Evolutionary conservation across 148 eudicot species (phyloP), one percentile per base, ranked within the genome.

Genomic region (Dysphania ambrosioides): DNA sequence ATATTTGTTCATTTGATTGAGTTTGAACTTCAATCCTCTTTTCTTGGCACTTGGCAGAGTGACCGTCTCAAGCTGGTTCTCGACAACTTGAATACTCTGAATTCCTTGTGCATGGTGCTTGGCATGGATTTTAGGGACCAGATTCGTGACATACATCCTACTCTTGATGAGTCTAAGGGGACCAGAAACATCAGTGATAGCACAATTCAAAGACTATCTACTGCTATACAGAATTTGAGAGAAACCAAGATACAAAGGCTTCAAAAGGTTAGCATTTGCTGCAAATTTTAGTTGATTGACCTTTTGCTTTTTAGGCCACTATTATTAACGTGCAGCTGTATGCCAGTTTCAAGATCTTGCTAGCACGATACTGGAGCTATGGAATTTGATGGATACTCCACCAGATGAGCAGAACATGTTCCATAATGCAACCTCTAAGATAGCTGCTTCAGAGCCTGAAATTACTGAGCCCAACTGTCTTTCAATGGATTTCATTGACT

Each of bases 301-400:
- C 3, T 23, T 31, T 8, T 24, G 40, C 15, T 49, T 49, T 49
- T 24, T 41, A 70, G 71, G 62, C 35, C 79, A 69, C 7, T 10
- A 42, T 40, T 63, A 16, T 40, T 63, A 16, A 70, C 16, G 21
- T 68, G 58, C 41, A 51, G 32, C 9, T 2, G 29, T 49, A 42
- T 75, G 24, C 57, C 75, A 93, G 98, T 86, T 91, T 87, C 98
- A 93, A 86, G 89, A 89, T 79, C 83, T 93, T 74, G 97, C 88
- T 49, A 82, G 83, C 66, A 81, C 86, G 65, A 79, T 93, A 88
- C 85, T 89, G 63, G 97, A 91, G 82, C 85, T 93, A 26, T 93
- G 98, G 98, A 87, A 76, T 77, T 79, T 93, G 73, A 89, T 93
- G 94, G 98, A 93, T 80, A 93, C 89, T 34, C 93, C 93, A 13